Percentiles rank a stretch among this genome's conserved stretches.
Conservation (phyloP, 2,329 filamentous ascomycete species). For the Didymellaceae sp. region DNA sequence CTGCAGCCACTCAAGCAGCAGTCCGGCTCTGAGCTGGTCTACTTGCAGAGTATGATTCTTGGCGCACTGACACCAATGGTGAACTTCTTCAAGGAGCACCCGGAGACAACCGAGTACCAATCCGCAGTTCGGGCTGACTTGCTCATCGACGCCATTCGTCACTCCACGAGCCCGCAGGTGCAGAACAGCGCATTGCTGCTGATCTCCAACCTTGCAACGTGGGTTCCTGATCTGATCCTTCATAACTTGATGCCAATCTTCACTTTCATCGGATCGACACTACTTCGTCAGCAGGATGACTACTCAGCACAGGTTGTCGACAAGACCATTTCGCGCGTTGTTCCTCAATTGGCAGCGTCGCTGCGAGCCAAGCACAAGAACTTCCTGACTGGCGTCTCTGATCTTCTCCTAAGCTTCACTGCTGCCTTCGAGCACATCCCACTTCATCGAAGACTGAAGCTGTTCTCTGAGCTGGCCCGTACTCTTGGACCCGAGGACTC, state of each 20-base stretch:
- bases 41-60: slow-evolving; percentile 85
- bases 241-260: slow-evolving; percentile 99
- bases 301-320: slow-evolving; percentile 97
- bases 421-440: slow-evolving; percentile 97
- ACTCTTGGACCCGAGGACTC: slow-evolving; percentile 88
- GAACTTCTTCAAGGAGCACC: slow-evolving; percentile 68
- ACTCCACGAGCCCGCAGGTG: slow-evolving; percentile 88
- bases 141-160: slow-evolving; percentile 91
- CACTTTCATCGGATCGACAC: slow-evolving; percentile 93
- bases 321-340: slow-evolving; percentile 89
- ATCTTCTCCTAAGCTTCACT: slow-evolving; percentile 93
- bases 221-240: slow-evolving; percentile 87
- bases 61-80: slow-evolving; percentile 84
- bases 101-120: slow-evolving; percentile 70
- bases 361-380: slow-evolving; percentile 79
- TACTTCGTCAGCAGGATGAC: slow-evolving; percentile 91
- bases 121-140: slow-evolving; percentile 85
- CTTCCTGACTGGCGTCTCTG: slow-evolving; percentile 80
- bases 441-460: slow-evolving; percentile 76
- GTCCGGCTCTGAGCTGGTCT: slow-evolving; percentile 85
- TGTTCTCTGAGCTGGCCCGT: slow-evolving; percentile 85
- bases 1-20: slow-evolving; percentile 83
- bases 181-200: slow-evolving; percentile 90
- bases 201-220: slow-evolving; percentile 83
- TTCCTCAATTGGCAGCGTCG: slow-evolving; percentile 87